These are phyloP conservation scores for Fusarium sp. DNA, from an alignment of 2,329 filamentous ascomycete genomes.

Conservation along the genomic window DNA sequence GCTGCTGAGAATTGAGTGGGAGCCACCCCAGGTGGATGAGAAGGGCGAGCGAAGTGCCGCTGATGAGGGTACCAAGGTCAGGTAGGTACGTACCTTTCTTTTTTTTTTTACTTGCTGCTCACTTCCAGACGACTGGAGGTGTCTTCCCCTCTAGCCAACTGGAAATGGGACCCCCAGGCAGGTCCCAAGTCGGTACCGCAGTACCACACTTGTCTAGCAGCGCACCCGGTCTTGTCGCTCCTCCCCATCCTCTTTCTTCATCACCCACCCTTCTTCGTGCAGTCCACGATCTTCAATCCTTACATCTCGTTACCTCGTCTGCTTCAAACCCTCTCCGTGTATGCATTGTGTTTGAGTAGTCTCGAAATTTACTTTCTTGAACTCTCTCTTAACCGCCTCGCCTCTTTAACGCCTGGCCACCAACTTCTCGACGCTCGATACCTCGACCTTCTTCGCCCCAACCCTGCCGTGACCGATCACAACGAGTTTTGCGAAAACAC, in stretches of 20 bases:
- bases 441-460: conserved; percentile 41
- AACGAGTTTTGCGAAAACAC: conserved; percentile 49
- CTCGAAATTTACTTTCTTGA: conserved; percentile 32
- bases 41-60: conserved; percentile 39
- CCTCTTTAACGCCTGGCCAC: conserved; percentile 25
- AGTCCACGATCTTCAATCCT: conserved; percentile 48
- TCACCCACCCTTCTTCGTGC: conserved; percentile 50
- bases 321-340: conserved; percentile 35
- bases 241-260: conserved; percentile 52
- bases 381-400: conserved; percentile 8
- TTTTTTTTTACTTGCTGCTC: conserved; percentile 22
- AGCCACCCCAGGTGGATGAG: conserved; percentile 27
- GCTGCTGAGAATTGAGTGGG: conserved; percentile 24
- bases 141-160: conserved; percentile 42
- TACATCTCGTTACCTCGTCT: conserved; percentile 36
- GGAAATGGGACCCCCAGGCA: conserved; percentile 43
- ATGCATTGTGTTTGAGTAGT: conserved; percentile 45
- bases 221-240: conserved; percentile 52
- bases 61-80: conserved; percentile 25
- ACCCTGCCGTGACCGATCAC: conserved; percentile 46
- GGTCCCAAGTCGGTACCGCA: conserved; percentile 44
- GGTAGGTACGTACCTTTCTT: conserved; percentile 49
- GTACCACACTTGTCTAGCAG: conserved; percentile 47
- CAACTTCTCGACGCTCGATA: conserved; percentile 43
- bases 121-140: conserved; percentile 16